Evolutionary conservation across 1,139 yeast genomes (phyloP), one percentile per base, ranked within the genome.

Genomic region (Hemisphaericaspora subhashii): DNA sequence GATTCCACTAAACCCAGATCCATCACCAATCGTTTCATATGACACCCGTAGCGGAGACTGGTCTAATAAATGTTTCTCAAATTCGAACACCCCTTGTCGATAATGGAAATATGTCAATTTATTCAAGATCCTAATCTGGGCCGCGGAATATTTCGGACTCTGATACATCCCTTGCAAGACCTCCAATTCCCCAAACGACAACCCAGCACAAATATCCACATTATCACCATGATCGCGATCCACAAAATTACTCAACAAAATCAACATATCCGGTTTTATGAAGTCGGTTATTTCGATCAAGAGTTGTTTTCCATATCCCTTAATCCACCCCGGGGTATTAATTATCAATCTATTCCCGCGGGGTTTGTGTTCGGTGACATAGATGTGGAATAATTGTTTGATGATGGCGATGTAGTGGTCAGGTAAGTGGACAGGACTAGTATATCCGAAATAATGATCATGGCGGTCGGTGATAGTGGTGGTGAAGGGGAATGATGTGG

Each of bases 271-370:
- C 0, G 94, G 87, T n/a, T 66, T 58, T 1, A 78, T 58, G 8
- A 60, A 46, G 1, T 54, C 46, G 2, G 83, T 65, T 1, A 88
- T 63, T 12, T 72, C 65, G 12, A 62, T 64, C 15, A 87, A 65
- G 8, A 90, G 61, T 40, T 82, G 83, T 26, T 83, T 70, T 0
- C 98, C 98, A 44, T 80, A 81, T 0, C 98, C 98, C 59, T 86
- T 86, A 18, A 89, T 77, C 97, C 97, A 90, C 0, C 98, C 97
- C 0, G 97, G 95, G 0, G 94, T 80, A 51, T 90, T 90, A 3
- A 90, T 72, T 1, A 92, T 59, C 10, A 89, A 62, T 8, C 76
- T 71, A 16, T 72, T 62, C 33, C 68, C 66, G 14, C 47, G 45
- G 1, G 54, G 49, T 33, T 63, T 55, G 31, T 62, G 54, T 9